These are phyloP conservation scores for Leccinum griseonigrum DNA, from an alignment of 1,284 basidiomycete genomes.

Conservation along the genomic window DNA sequence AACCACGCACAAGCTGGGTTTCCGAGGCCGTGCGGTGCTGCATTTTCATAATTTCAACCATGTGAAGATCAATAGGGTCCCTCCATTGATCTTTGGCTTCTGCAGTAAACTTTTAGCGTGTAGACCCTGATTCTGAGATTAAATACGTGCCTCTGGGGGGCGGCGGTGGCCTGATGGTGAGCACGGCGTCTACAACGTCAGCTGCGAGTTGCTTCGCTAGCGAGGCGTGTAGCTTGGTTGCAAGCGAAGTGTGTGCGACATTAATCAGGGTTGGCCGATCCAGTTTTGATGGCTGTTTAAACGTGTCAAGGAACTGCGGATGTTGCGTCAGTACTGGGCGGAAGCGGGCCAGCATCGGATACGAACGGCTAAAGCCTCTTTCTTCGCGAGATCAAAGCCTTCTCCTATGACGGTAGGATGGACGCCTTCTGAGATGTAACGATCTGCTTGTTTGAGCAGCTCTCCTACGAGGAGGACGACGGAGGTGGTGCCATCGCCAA, in stretches of 20 bases:
- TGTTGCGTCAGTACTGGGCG: slow-evolving; percentile 15
- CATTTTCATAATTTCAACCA: slow-evolving; percentile 99
- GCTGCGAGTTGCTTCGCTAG: slow-evolving; percentile 89
- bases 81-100: slow-evolving; percentile 65
- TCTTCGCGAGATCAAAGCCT: slow-evolving; percentile 97
- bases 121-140: slow-evolving; percentile 17
- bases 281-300: slow-evolving; percentile 73
- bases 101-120: slow-evolving; percentile 34
- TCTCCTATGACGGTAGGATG: slow-evolving; percentile 96
- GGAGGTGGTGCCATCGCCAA: slow-evolving; percentile 97
- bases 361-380: slow-evolving; percentile 84
- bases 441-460: slow-evolving; percentile 95
- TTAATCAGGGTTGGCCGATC: slow-evolving; percentile 91
- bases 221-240: slow-evolving; percentile 86
- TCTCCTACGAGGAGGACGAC: slow-evolving; percentile 98
- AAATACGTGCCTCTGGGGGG: slow-evolving; percentile 52
- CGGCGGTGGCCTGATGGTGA: slow-evolving; percentile 79
- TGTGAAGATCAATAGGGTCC: slow-evolving; percentile 96
- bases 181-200: slow-evolving; percentile 94
- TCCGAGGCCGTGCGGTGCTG: slow-evolving; percentile 98
- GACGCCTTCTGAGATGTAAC: slow-evolving; percentile 97
- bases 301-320: slow-evolving; percentile 86
- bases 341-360: slow-evolving; percentile 13
- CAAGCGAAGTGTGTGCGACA: slow-evolving; percentile 92
- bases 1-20: slow-evolving; percentile 93